A percentile compares a stretch with the other conserved stretches of the same genome.
Conservation (phyloP, 2,329 filamentous ascomycete species). For the Cytospora piceae region DNA sequence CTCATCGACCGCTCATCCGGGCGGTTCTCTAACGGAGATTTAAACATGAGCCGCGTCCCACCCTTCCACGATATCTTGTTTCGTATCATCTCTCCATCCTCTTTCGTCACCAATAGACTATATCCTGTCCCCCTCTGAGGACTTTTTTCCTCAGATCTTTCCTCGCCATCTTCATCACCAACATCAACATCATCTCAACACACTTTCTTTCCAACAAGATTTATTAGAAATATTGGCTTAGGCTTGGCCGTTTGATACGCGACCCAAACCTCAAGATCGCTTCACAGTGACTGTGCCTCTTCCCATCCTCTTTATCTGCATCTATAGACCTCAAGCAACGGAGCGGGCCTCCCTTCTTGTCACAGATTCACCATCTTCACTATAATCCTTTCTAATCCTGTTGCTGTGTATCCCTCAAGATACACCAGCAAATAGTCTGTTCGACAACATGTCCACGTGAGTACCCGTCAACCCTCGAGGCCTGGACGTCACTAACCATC, state of each 20-base stretch:
- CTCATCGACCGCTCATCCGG: conserved; percentile 27
- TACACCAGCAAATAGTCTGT: conserved; percentile 21
- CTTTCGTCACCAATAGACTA: conserved; percentile 5
- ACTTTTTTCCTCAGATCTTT: conserved; percentile 18
- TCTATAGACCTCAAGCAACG: conserved; percentile 16
- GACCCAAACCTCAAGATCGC: conserved; percentile 24
- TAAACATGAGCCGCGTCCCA: conserved; percentile 30
- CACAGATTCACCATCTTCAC: conserved; percentile 20
- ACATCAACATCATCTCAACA: conserved; percentile 11
- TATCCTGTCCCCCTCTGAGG: conserved; percentile 1
- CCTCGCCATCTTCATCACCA: conserved; percentile 17
- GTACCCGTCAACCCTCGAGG: conserved; percentile 32
- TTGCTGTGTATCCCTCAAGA: conserved; percentile 20
- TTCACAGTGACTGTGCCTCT: conserved; percentile 22
- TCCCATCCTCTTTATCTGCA: conserved; percentile 9
- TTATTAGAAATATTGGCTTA: conserved; percentile 25
- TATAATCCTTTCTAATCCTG: conserved; percentile 22
- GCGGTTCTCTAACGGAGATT: conserved; percentile 29
- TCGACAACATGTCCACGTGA: conserved; percentile 49
- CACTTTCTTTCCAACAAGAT: conserved; percentile 13
- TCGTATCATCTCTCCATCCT: conserved; percentile 25
- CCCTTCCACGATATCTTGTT: conserved; percentile 20
- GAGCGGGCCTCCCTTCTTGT: conserved; percentile 30
- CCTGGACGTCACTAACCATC: conserved; percentile 36
- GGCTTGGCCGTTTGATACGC: conserved; percentile 31